Evolutionary conservation across 140 eudicot species (phyloP).

Genomic region (Eryngium alpinum): DNA sequence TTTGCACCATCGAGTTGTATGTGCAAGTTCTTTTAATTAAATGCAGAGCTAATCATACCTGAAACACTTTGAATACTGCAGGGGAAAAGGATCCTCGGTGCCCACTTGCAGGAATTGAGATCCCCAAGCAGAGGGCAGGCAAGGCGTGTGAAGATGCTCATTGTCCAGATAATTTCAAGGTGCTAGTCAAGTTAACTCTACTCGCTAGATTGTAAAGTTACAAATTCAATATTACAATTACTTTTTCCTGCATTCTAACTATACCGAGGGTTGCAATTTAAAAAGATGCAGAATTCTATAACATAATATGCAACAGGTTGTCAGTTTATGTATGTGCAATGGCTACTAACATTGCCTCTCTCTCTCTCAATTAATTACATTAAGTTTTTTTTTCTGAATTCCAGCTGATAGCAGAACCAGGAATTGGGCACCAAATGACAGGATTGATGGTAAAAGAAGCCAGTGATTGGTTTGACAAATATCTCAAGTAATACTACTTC

Average conservation of each 20-base stretch:
- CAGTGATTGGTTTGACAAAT: conserved; percentile 76
- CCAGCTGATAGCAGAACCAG: conserved; percentile 64
- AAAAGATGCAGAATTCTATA: not conserved
- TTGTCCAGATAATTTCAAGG: conserved; percentile 54
- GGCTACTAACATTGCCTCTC: not conserved
- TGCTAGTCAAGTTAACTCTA: conserved; percentile 1
- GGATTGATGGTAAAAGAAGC: conserved; percentile 71
- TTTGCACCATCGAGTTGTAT: not conserved
- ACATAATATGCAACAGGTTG: not conserved
- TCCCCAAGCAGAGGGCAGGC: conserved; percentile 40
- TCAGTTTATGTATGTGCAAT: not conserved
- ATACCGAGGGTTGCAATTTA: not conserved
- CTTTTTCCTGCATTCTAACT: not conserved
- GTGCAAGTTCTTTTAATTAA: not conserved
- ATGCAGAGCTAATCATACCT: conserved; percentile 7
- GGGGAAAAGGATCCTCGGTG: conserved; percentile 84
- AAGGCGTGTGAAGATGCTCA: conserved; percentile 43
- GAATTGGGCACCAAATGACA: conserved; percentile 76
- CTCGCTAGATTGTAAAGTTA: not conserved
- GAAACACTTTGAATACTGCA: conserved; percentile 13
- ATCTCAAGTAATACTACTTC: conserved; percentile 15
- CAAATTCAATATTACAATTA: not conserved
- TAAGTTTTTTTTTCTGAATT: not conserved
- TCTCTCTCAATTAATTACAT: not conserved
- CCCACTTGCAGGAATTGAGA: conserved; percentile 62